Conservation (phyloP, 352 stramenopile species). For the Globisporangium paroecandrum region DNA sequence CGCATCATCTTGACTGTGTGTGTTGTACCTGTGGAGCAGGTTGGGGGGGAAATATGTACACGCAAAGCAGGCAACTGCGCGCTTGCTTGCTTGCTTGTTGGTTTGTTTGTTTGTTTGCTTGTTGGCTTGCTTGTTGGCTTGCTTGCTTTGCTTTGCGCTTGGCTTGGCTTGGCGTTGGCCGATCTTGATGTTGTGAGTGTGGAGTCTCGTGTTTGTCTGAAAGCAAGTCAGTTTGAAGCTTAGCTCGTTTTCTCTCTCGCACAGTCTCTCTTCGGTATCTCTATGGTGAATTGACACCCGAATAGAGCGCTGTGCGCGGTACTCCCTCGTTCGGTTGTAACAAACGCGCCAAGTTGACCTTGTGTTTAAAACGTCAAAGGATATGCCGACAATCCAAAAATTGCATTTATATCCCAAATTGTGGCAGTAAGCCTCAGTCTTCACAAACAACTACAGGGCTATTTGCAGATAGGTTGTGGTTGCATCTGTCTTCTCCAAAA, state of each 20-base stretch:
- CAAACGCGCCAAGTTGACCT: neutral
- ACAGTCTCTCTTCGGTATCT: neutral
- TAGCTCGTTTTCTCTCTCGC: neutral
- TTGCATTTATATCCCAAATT: no score
- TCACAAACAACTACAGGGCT: neutral
- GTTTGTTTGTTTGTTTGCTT: neutral
- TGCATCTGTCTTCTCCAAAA: neutral
- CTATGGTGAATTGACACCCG: neutral
- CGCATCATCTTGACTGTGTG: conserved; percentile 25
- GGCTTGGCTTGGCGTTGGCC: neutral
- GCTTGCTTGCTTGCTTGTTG: neutral
- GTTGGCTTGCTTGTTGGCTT: neutral
- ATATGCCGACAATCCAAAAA: no score
- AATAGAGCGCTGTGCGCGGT: conserved; percentile 10
- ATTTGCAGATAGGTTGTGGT: neutral
- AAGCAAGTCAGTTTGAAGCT: neutral
- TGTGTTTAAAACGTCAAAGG: neutral
- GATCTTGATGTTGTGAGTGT: neutral
- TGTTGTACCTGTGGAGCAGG: conserved; percentile 9
- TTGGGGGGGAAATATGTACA: neutral
- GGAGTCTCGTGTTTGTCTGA: neutral
- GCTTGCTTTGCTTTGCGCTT: neutral
- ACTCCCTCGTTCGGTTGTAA: neutral
- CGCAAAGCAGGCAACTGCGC: neutral
- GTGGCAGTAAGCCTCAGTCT: neutral